Evolutionary conservation across 192 early-diverging fungal species (phyloP).

Genomic region (Coemansia nantahalensis): DNA sequence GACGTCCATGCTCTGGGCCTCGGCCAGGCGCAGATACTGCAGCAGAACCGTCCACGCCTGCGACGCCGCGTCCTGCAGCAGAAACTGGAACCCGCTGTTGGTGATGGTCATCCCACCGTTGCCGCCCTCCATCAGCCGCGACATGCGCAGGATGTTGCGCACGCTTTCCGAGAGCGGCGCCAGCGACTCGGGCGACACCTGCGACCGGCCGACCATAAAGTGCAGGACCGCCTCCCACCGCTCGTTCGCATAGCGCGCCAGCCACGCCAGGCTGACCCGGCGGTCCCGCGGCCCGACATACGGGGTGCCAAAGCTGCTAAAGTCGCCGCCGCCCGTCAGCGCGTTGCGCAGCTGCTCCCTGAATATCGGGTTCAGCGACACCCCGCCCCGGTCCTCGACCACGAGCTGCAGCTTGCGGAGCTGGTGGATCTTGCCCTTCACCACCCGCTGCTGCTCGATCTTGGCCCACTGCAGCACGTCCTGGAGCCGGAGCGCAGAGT

Average conservation of each 20-base stretch:
- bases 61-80: slow-evolving; percentile 88
- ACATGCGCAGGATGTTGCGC: slow-evolving; percentile 67
- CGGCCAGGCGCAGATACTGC: slow-evolving; percentile 87
- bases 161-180: slow-evolving; percentile 68
- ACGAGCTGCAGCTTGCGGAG: slow-evolving; percentile 72
- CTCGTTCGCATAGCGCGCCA: slow-evolving; percentile 78
- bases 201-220: slow-evolving; percentile 86
- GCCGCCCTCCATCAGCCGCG: slow-evolving; percentile 66
- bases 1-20: slow-evolving; percentile 73
- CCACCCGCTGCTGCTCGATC: slow-evolving; percentile 45
- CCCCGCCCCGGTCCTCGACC: slow-evolving; percentile 50
- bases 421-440: slow-evolving; percentile 65
- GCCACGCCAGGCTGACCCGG: slow-evolving; percentile 63
- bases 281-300: slow-evolving; percentile 58
- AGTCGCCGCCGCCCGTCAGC: slow-evolving; percentile 76
- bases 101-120: slow-evolving; percentile 68
- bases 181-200: slow-evolving; percentile 12
- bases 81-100: slow-evolving; percentile 96
- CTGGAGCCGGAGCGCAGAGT: slow-evolving; percentile 55
- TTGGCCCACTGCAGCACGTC: slow-evolving; percentile 69
- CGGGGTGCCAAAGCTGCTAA: slow-evolving; percentile 82
- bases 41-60: slow-evolving; percentile 96
- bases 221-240: slow-evolving; percentile 93
- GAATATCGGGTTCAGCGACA: slow-evolving; percentile 67
- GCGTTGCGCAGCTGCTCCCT: slow-evolving; percentile 66